These are phyloP conservation scores for Psophocarpus tetragonolobus DNA, from an alignment of 306 rosid species.

Conservation along the genomic window DNA sequence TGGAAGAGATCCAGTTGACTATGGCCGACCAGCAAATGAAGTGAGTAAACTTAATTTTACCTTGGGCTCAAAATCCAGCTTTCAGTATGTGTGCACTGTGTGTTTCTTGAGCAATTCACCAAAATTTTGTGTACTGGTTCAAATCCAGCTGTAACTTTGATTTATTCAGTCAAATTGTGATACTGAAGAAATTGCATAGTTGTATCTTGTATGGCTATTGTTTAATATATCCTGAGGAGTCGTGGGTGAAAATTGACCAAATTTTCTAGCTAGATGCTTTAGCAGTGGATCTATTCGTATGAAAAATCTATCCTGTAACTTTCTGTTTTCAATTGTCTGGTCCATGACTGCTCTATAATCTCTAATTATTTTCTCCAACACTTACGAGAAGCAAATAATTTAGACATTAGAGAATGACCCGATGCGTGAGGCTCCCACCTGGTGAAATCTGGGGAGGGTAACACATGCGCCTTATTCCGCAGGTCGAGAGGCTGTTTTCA, in stretches of 20 bases:
- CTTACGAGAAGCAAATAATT: conserved; percentile 13
- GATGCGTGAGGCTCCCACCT: background rate
- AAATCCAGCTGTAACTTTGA: background rate
- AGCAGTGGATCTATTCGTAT: background rate
- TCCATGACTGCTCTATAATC: conserved; percentile 1
- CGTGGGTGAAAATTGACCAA: conserved; percentile 26
- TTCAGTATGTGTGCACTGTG: background rate
- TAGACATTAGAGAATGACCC: background rate
- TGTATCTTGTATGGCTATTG: conserved; percentile 22
- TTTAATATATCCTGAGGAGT: too few species aligned
- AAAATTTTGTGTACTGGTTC: background rate
- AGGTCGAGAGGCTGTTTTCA: background rate
- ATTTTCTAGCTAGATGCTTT: background rate
- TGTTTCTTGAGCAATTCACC: conserved; percentile 7
- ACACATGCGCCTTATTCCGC: background rate
- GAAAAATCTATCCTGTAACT: background rate
- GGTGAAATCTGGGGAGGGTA: background rate
- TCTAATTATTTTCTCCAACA: conserved; percentile 4
- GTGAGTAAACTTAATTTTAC: conserved; percentile 43
- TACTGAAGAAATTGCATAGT: background rate
- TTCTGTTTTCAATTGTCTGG: conserved; percentile 23
- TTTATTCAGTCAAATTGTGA: conserved; percentile 14
- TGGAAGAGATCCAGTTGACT: conserved; percentile 92
- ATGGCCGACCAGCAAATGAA: conserved; percentile 80
- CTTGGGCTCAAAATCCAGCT: conserved; percentile 16